phyloP scores from a whole-genome alignment of 805 yeast genomes.

The Kodamaea fukazawae region DNA sequence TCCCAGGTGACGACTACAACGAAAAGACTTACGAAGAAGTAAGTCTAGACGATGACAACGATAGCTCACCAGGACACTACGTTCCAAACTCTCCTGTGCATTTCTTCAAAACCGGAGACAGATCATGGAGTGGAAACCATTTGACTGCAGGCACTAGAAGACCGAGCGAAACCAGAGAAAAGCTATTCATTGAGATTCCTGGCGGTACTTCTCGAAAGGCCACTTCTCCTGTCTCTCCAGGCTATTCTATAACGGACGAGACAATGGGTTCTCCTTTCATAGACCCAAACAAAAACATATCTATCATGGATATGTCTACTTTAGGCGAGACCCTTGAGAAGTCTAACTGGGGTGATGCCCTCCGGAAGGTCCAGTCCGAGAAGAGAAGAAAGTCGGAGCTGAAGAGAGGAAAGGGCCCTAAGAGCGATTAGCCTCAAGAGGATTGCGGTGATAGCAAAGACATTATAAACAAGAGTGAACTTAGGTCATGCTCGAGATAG shows the following conservation, averaged over 20 bases:
- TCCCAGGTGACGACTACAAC: background rate
- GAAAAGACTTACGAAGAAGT: background rate
- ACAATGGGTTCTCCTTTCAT: slow-evolving; percentile 14
- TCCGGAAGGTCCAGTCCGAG: slow-evolving; percentile 17
- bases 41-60: background rate
- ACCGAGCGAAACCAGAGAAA: slow-evolving; percentile 12
- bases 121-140: slow-evolving; percentile 10
- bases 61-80: slow-evolving; percentile 1
- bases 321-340: slow-evolving; percentile 26
- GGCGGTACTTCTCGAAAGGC: slow-evolving; percentile 2
- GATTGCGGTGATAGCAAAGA: no score
- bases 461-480: no score
- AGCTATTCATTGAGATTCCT: slow-evolving; percentile 19
- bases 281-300: slow-evolving; percentile 11
- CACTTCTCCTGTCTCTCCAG: background rate
- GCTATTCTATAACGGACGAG: slow-evolving; percentile 8
- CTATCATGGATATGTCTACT: slow-evolving; percentile 20
- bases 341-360: slow-evolving; percentile 26
- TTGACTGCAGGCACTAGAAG: slow-evolving; percentile 6
- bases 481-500: no score
- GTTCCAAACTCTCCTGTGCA: slow-evolving; percentile 8
- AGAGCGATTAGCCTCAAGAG: no score
- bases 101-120: slow-evolving; percentile 2
- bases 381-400: slow-evolving; percentile 1
- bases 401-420: no score